phyloP scores from a whole-genome alignment of 1,284 basidiomycete species.

The Lignosus rhinocerotis region DNA sequence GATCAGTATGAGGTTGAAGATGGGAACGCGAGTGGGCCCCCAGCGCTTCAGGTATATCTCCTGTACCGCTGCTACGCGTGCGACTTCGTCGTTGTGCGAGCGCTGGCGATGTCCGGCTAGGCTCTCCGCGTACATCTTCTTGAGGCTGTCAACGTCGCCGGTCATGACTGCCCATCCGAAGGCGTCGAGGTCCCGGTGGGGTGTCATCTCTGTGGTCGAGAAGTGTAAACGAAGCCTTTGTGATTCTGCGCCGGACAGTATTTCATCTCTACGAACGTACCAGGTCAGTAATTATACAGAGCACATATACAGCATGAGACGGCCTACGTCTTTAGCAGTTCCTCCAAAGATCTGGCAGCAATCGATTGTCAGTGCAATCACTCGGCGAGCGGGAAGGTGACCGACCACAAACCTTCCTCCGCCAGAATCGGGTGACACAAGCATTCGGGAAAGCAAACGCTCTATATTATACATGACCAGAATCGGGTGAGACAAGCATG shows the following conservation, averaged over 20 bases:
- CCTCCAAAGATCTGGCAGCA: background rate
- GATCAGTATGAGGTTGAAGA: slow-evolving; percentile 41
- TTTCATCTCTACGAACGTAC: slow-evolving; percentile 28
- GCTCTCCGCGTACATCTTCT: slow-evolving; percentile 31
- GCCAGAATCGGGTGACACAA: too few species aligned
- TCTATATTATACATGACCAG: too few species aligned
- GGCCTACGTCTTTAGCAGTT: background rate
- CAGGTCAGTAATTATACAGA: background rate
- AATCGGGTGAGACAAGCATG: too few species aligned
- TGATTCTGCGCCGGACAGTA: slow-evolving; percentile 39
- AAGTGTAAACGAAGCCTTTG: slow-evolving; percentile 40
- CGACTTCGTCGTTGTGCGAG: slow-evolving; percentile 18
- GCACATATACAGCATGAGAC: background rate
- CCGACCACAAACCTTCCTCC: too few species aligned
- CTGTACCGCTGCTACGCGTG: slow-evolving; percentile 26
- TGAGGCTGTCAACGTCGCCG: slow-evolving; percentile 33
- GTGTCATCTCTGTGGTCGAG: slow-evolving; percentile 37
- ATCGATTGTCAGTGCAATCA: too few species aligned
- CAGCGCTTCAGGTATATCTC: slow-evolving; percentile 37
- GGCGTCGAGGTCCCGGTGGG: slow-evolving; percentile 37
- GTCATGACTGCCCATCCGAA: slow-evolving; percentile 32
- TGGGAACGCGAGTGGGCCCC: slow-evolving; percentile 40
- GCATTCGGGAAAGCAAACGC: too few species aligned
- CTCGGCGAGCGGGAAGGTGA: too few species aligned
- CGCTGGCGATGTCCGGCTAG: slow-evolving; percentile 12